Evolutionary conservation across 169 alveolate genomes (phyloP).

Genomic region (Babesia ovis): DNA sequence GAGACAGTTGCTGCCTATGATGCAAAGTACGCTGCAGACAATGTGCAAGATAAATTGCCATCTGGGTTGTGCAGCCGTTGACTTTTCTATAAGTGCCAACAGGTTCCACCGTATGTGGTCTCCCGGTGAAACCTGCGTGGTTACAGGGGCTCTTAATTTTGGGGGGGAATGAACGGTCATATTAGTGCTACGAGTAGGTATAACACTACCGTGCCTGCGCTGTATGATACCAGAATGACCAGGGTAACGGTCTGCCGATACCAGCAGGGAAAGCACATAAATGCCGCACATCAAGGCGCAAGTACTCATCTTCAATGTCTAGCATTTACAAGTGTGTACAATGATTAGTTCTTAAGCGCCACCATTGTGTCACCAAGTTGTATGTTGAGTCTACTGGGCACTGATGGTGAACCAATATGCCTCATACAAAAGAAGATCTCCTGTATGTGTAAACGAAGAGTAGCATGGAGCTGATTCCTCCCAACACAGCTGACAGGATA

Average conservation of each 20-base stretch:
- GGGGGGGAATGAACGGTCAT: not conserved
- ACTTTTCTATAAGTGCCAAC: constrained; percentile 1
- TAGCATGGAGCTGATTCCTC: constrained; percentile 14
- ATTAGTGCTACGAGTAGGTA: not conserved
- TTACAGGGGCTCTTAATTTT: not conserved
- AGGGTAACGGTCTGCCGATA: not conserved
- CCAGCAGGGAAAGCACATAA: not conserved
- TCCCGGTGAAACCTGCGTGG: not conserved
- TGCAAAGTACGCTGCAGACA: constrained; percentile 5
- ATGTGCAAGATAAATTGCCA: constrained; percentile 5
- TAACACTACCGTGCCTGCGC: not conserved
- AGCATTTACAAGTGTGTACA: constrained; percentile 13
- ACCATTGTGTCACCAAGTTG: constrained; percentile 1
- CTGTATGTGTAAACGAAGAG: constrained; percentile 23
- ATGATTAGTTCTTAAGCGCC: constrained; percentile 1
- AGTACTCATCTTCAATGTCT: not conserved
- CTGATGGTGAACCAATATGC: not conserved
- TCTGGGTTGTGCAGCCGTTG: not conserved
- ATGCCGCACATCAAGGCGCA: not conserved
- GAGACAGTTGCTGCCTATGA: constrained; percentile 12
- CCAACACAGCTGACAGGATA: not conserved
- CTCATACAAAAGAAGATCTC: constrained; percentile 19
- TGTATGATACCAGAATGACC: not conserved
- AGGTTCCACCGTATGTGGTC: not conserved
- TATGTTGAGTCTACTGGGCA: not conserved